A percentile compares a stretch with the other conserved stretches of the same genome.
Conservation (phyloP, 768 basidiomycete genomes). For the Lentinula guzmanii region DNA sequence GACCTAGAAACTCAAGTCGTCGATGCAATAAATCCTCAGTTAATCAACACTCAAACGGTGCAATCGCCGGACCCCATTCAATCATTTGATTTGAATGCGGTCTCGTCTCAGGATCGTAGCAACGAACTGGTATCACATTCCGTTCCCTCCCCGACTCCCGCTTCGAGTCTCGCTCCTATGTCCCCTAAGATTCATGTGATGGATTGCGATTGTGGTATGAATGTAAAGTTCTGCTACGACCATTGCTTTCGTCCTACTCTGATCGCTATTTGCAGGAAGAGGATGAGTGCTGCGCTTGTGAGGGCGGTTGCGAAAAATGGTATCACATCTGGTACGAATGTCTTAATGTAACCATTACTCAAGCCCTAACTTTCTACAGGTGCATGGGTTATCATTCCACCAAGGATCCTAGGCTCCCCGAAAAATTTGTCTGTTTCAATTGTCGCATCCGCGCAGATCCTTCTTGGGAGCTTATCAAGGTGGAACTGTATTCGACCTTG, state of each 20-base stretch:
- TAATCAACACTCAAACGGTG: slow-evolving; percentile 5
- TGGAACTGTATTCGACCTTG: slow-evolving; percentile 50
- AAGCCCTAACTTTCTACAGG: slow-evolving; percentile 14
- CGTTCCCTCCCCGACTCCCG: not conserved
- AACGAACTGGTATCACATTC: not conserved
- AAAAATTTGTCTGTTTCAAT: slow-evolving; percentile 65
- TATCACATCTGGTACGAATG: slow-evolving; percentile 65
- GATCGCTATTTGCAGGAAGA: slow-evolving; percentile 34
- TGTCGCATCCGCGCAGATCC: slow-evolving; percentile 64
- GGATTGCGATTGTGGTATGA: slow-evolving; percentile 67
- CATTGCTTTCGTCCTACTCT: not conserved
- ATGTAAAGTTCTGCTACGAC: slow-evolving; percentile 27
- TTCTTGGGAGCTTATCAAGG: slow-evolving; percentile 66
- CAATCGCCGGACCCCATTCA: slow-evolving; percentile 27
- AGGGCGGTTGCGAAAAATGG: slow-evolving; percentile 69
- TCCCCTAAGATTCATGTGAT: slow-evolving; percentile 28
- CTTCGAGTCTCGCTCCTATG: not conserved
- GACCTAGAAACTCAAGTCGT: slow-evolving; percentile 37
- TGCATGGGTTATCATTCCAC: slow-evolving; percentile 56
- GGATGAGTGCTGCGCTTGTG: slow-evolving; percentile 56
- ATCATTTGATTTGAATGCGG: slow-evolving; percentile 26
- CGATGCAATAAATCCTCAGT: not conserved
- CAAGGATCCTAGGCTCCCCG: slow-evolving; percentile 52
- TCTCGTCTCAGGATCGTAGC: not conserved
- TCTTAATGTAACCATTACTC: not conserved